A percentile compares a stretch with the other conserved stretches of the same genome.
phyloP scores from a whole-genome alignment of 2,329 filamentous ascomycete species.

The Cladobotryum protrusum region DNA sequence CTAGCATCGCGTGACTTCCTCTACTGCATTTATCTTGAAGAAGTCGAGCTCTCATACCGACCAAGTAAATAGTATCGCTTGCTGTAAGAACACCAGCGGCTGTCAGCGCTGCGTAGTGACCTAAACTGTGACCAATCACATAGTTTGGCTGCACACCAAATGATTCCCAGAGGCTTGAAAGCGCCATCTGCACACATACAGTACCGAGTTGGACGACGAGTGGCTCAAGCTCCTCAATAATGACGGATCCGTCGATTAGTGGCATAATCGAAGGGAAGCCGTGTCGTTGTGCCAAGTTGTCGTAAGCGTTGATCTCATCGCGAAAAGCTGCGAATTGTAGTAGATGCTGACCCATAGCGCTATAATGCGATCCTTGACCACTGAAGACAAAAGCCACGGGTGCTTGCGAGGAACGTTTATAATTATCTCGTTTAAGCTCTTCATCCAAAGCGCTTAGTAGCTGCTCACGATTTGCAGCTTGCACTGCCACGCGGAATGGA shows the following conservation, averaged over 20 bases:
- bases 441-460: too few relatives aligned
- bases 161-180: slow-evolving; percentile 34
- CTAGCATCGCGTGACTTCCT: slow-evolving; percentile 29
- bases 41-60: slow-evolving; percentile 52
- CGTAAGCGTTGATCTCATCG: slow-evolving; percentile 21
- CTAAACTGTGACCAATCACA: slow-evolving; percentile 49
- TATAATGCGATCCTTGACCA: slow-evolving; percentile 35
- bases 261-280: slow-evolving; percentile 34
- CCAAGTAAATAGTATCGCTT: slow-evolving; percentile 54
- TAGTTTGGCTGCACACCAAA: slow-evolving; percentile 36
- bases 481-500: too few relatives aligned
- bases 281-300: too few relatives aligned
- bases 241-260: slow-evolving; percentile 40
- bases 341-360: slow-evolving; percentile 27
- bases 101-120: slow-evolving; percentile 57
- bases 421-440: too few relatives aligned
- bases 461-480: too few relatives aligned
- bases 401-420: neutral
- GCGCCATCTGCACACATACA: slow-evolving; percentile 34
- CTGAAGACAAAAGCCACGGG: slow-evolving; percentile 35
- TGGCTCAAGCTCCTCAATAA: slow-evolving; percentile 15
- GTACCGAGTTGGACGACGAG: slow-evolving; percentile 32
- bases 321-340: slow-evolving; percentile 25
- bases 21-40: slow-evolving; percentile 48
- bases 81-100: slow-evolving; percentile 56